Evolutionary conservation across 2,329 filamentous ascomycete genomes (phyloP).

Genomic region (Fusarium humuli): DNA sequence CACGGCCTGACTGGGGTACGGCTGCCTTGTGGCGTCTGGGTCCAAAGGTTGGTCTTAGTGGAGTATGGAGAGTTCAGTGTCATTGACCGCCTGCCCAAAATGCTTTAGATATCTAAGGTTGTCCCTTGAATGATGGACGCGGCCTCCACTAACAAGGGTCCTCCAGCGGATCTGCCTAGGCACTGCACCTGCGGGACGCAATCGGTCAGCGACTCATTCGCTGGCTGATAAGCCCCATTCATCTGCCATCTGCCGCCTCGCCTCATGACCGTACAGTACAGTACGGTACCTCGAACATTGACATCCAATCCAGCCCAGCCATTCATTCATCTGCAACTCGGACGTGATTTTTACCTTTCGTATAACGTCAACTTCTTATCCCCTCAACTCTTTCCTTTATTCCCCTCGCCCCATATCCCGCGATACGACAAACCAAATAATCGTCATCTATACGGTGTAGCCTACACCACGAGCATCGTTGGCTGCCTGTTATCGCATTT

Average conservation of each 20-base stretch:
- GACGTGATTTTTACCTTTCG: slow-evolving; percentile 35
- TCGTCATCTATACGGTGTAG: slow-evolving; percentile 23
- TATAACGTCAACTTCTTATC: slow-evolving; percentile 20
- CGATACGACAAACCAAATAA: slow-evolving; percentile 13
- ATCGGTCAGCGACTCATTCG: slow-evolving; percentile 45
- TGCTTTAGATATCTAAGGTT: slow-evolving; percentile 6
- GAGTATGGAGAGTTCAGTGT: slow-evolving; percentile 3
- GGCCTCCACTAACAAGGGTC: slow-evolving; percentile 37
- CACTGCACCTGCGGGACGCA: slow-evolving; percentile 31
- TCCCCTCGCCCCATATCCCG: not conserved
- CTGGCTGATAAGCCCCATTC: slow-evolving; percentile 46
- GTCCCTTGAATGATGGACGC: slow-evolving; percentile 19
- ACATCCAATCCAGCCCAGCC: slow-evolving; percentile 25
- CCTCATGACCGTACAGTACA: slow-evolving; percentile 44
- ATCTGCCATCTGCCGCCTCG: slow-evolving; percentile 42
- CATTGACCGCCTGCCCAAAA: slow-evolving; percentile 41
- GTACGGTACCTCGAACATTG: slow-evolving; percentile 13
- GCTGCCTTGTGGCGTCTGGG: slow-evolving; percentile 38
- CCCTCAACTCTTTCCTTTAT: slow-evolving; percentile 16
- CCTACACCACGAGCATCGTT: slow-evolving; percentile 30
- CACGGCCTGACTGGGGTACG: slow-evolving; percentile 6
- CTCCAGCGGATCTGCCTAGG: slow-evolving; percentile 42
- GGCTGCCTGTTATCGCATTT: slow-evolving; percentile 30
- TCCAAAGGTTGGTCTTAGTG: not conserved
- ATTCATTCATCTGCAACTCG: slow-evolving; percentile 32